Evolutionary conservation across 305 asterid genomes (phyloP), one percentile per base, ranked within the genome.

Genomic region (Fraxinus platypoda): DNA sequence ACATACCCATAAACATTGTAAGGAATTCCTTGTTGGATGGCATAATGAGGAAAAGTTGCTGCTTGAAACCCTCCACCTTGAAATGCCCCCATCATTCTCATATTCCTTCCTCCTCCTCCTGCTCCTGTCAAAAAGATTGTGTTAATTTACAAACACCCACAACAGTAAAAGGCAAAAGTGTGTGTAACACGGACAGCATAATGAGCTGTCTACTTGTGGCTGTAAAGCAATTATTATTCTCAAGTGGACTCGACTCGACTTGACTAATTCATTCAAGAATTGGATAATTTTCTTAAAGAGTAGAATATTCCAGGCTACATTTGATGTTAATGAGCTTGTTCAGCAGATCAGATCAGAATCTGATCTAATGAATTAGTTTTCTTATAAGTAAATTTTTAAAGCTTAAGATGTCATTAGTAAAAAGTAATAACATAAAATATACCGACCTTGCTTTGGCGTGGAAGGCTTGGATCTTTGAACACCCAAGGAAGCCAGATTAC

Each of bases 401-500:
- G 64, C 64, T 49, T 17, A 52, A 17, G 21, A 4, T 52, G 19
- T 17, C 8, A 15, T 52, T 17, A 52, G 62, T 17, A 52, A 52
- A 52, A 52, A 52, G 64, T 52, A 52, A 17, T 52, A 17, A 17
- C 64, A 52, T 52, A 17, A 52, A 52, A 25, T 34, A 66, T 82
- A 91, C 93, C 93, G 85, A 52, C 64, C 64, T 52, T 90, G 92
- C 81, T 94, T 96, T 11, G 98, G 98, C 46, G 98, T 91, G 66
- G 98, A 92, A 35, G 98, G 98, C 84, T 95, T 95, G 71, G 99
- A 96, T 94, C 97, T 88, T 62, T 94, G 97, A 90, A 93, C 97
- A 19, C 99, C 99, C 89, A 96, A 84, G 76, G 99, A 96, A 74
- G 98, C 99, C 41, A 96, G 98, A 86, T 96, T 96, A 90, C 99